Evolutionary conservation across 2,329 filamentous ascomycete genomes (phyloP), one percentile per base, ranked within the genome.

Genomic region (Diaporthe ampelina): DNA sequence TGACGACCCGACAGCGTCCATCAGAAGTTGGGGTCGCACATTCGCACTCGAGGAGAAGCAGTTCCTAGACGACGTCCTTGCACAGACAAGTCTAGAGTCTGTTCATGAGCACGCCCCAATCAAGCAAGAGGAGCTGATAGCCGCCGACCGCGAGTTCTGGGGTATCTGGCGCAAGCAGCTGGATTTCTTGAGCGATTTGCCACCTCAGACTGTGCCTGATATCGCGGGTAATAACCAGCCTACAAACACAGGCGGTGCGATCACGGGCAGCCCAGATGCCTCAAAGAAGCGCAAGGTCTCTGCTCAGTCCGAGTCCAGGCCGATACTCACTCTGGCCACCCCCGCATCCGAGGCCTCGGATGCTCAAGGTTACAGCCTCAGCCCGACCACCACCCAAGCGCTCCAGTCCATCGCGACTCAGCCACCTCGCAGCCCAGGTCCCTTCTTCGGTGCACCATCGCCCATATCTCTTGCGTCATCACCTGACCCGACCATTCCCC

Each of bases 111-210:
- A 67, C 9, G n/a, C 35, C 26, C 24, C 29, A 19, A 5, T 11
- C 21, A 59, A 52, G 7, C 35, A 65, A n/a, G 15, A 59, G 13
- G 17, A 70, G 43, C 40, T 61, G 29, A 13, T 24, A 8, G n/a
- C 24, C 1, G 9, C 43, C 19, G 58, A 75, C 24, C 32, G 40
- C 4, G 50, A 75, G 35, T 75, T 67, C 40, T 75, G 71, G 70
- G 58, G 21, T 11, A 32, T 19, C n/a, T 73, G 71, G 74, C 8
- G 63, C 50, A 59, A 45, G 11, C 63, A 68, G 32, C 4, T 68
- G 48, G 45, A 56, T 6, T 45, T 29, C n/a, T 26, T 75, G 37
- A 45, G n/a, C 13, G 59, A 35, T 13, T 9, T 21, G 57, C 57
- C 45, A 43, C 13, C 13, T 50, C 45, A 10, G 29, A 32, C 57